Evolutionary conservation across 345 rosid genomes (phyloP), one percentile per base, ranked within the genome.

Genomic region (Boechera stricta): DNA sequence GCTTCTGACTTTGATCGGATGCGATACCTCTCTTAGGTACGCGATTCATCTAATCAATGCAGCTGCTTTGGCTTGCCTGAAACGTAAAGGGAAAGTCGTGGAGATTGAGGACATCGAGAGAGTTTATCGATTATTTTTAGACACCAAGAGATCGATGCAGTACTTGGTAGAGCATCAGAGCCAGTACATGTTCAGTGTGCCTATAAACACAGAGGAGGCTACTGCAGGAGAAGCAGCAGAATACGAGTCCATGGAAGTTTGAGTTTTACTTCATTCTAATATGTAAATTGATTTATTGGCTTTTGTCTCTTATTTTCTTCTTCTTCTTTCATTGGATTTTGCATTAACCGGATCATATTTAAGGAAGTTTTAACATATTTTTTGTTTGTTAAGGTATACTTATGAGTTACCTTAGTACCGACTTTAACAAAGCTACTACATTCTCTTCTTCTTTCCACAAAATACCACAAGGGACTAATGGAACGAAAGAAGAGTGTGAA

Each of bases 21-120:
- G 79, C 1, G 93, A 88, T 41, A 93, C 97, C n/a, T 91, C 98
- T 33, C 84, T 91, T 77, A 91, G 98, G 79, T 93, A 89, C 47
- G 92, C 87, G 35, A 89, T 93, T 72, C 86, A 89, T 78, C 87
- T 93, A 2, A 93, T 91, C 29, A 82, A 92, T 1, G 82, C 93
- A 5, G 80, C 95, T 52, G 90, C 92, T 7, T 77, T 93, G 80
- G 83, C 87, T 67, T 86, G 93, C 80, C 86, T 69, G 87, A 91
- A 88, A 84, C 81, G 91, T 8, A 59, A 59, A 59, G 64, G 64
- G 29, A 59, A 59, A 5, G 44, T 35, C 1, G 64, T 59, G 28
- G 64, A 59, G 64, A 8, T 35, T 59, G 28, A 59, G 11, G 64
- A 59, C 7, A 35, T 35, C 35, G 28, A 35, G 28, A 59, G 64